Evolutionary conservation across 2,329 filamentous ascomycete genomes (phyloP), one percentile per base, ranked within the genome.

Genomic region (Penicillium sclerotigenum): DNA sequence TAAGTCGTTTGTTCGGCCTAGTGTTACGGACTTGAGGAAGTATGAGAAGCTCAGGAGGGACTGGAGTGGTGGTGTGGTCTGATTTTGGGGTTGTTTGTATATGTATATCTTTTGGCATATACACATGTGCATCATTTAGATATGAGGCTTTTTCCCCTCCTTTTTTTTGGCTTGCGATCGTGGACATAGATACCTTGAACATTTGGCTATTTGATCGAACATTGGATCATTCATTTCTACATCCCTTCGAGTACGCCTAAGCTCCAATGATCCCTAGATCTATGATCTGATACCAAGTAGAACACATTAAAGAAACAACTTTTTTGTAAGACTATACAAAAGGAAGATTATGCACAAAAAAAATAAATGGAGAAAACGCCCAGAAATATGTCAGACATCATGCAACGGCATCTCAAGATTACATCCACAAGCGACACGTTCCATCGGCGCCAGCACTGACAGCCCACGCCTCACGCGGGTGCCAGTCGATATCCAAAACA

Each of bases 401-500:
- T 64, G 62, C 60, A 65, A 57, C 62, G 29, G 48, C 47, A 60
- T 43, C 41, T 50, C 45, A 28, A 58, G 61, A 67, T 69, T 72
- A 88, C 71, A 86, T 89, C 93, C 93, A 99, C 71, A 99, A 76
- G 68, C 93, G 86, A 75, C 91, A 90, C 14, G 89, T 96, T 40
- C 93, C 93, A 79, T 99, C 94, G 1, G 93, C 92, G 65, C 94
- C 94, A 45, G 92, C 93, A 79, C 89, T 95, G 51, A 96, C 87
- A 75, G 89, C 88, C 94, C 94, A 97, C 2, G 93, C 91, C 75
- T 97, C 90, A 61, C 83, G 85, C 6, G 91, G 91, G 79, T 99
- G 94, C 95, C 95, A 99, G 69, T 96, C 90, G 28, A 99, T 79
- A 72, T 96, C 93, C 80, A 97, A 81, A 16, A 97, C 92, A 63